Base-by-base conservation (phyloP, 768 basidiomycete species). In the Krasilnikovozyma curviuscula region DNA sequence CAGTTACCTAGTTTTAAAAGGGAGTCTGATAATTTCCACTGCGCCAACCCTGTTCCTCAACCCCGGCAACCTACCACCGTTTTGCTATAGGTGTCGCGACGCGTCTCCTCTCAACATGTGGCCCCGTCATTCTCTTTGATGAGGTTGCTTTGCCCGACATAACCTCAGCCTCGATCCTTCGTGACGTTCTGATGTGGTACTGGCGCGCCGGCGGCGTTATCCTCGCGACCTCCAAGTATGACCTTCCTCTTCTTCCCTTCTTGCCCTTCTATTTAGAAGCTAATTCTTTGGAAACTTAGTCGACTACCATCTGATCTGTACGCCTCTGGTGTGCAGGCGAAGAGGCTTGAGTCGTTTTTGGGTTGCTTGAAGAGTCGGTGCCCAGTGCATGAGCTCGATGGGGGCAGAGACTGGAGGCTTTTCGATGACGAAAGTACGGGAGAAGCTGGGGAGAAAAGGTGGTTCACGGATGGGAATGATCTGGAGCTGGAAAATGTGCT, bases 321-420 rank as follows among this genome's bases (percentile, higher is more conserved):
- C 28, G 42, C 44, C 18, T 28, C 29, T 30, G 50, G 50, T 28
- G 50, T 52, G 14, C 46, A 47, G 30, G 2, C 29, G 16, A 46
- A 47, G 37, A 32, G 50, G 5, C 37, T 52, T 27, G 50, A 52
- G n/a, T 40, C 45, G 10, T 52, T 52, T 18, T 23, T 52, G 13
- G 34, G 21, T 1, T 46, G 50, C 14, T 30, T 52, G 12, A 41
- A 46, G n/a, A 31, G 45, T 7, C 30, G 50, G 16, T 52, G 50
- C n/a, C 45, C 46, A 30, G 46, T 52, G 6, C 28, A 46, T 10
- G 50, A 52, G 46, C 33, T 52, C 19, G 50, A 52, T 27, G 50
- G 50, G 5, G 50, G 50, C 1, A 18, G 21, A 5, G 50, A 52
- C 19, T 52, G 46, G 40, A 35, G 50, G 32, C 21, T 34, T 10